Base-by-base conservation (phyloP, 2,329 filamentous ascomycete species). In the Verticillium longisporum region DNA sequence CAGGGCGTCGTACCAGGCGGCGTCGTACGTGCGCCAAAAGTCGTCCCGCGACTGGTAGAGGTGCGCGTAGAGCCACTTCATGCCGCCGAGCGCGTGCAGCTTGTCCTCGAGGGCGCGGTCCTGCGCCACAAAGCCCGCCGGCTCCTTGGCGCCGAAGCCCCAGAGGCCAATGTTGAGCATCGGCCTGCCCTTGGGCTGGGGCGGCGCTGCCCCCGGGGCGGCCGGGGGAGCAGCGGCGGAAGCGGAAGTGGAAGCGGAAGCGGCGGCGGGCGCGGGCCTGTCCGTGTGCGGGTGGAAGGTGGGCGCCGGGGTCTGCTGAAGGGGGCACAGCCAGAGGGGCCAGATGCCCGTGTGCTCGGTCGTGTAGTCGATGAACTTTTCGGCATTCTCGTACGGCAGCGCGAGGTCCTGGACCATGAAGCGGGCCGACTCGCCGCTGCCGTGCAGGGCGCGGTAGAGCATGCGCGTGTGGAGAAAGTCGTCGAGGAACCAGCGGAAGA, bases 31-130 rank as follows among this genome's bases (percentile, higher is more conserved):
- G 37, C 75, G 68, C 87, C 87, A 90, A 74, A 90, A 92, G 69
- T 90, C 85, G 0, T 81, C 76, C 69, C 89, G 83, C n/a, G 83
- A 81, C 72, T 95, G 95, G 76, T 92, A 96, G 0, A 90, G 89
- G 69, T 94, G 89, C 2, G 91, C 91, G 73, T 96, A 96, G 13
- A 96, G 78, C 89, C 91, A 95, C 77, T 96, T 96, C 78, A 89
- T 85, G 2, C 91, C 92, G 56, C 87, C 87, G 1, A 95, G 81
- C 65, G 85, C 80, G 56, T 78, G 78, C 4, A 93, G 83, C 69
- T 89, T 88, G 21, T 78, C 75, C 75, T 96, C 92, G 21, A 96
- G 80, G 54, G 80, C 80, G 36, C 88, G 83, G 74, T 96, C 96
- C 66, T 85, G 84, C 45, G 74, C 71, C 1, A 93, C 79, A 68